Conservation (phyloP, 1,139 yeast species). For the Groenewaldozyma auringiensis region DNA sequence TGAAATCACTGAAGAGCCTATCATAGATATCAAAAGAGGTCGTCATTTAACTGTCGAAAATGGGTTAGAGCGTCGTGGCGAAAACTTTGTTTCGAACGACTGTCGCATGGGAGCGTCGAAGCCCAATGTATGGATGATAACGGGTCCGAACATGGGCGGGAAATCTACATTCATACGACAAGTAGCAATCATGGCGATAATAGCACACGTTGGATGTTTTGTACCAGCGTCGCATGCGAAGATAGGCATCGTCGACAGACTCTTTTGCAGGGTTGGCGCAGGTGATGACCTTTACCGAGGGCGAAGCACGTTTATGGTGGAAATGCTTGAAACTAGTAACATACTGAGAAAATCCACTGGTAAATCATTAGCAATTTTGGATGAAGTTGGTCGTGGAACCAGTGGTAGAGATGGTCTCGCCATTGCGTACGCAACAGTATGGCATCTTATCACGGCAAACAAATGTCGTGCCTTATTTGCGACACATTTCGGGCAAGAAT, state of each 20-base stretch:
- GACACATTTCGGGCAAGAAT: conserved; percentile 80
- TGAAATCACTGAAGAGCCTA: conserved; percentile 42
- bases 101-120: conserved; percentile 37
- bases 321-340: conserved; percentile 89
- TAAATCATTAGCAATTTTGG: conserved; percentile 75
- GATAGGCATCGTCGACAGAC: conserved; percentile 74
- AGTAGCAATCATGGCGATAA: conserved; percentile 73
- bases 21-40: conserved; percentile 40
- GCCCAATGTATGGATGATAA: conserved; percentile 55
- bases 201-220: conserved; percentile 85
- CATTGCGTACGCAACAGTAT: conserved; percentile 75
- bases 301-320: conserved; percentile 93
- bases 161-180: conserved; percentile 87
- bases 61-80: conserved; percentile 42
- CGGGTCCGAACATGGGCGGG: conserved; percentile 99
- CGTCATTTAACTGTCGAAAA: conserved; percentile 88
- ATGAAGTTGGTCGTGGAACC: conserved; percentile 96
- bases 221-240: conserved; percentile 74
- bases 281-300: conserved; percentile 84
- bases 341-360: conserved; percentile 71
- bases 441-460: conserved; percentile 48
- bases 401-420: conserved; percentile 85
- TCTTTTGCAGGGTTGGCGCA: conserved; percentile 80
- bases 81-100: conserved; percentile 60
- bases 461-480: conserved; percentile 80